phyloP scores from a whole-genome alignment of 495 filamentous ascomycete genomes.

The Lindgomyces ingoldianus region DNA sequence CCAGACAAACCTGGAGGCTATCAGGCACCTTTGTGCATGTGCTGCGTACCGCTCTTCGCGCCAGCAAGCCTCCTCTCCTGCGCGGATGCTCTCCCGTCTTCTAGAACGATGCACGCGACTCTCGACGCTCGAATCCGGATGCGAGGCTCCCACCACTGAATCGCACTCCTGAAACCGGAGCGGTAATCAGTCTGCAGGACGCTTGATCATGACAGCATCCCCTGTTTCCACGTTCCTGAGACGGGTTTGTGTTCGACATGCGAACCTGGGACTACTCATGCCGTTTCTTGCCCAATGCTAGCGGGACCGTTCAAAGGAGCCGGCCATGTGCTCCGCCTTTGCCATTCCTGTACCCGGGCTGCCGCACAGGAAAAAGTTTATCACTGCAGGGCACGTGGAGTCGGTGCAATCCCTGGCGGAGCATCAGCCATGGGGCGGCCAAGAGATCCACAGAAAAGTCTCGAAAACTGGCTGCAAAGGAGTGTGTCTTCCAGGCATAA shows the following conservation, averaged over 20 bases:
- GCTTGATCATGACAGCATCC: no score
- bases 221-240: neutral
- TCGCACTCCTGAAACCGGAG: constrained; percentile 23
- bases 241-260: neutral
- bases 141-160: no score
- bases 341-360: no score
- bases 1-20: no score
- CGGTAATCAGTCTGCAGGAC: neutral
- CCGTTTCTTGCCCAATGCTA: no score
- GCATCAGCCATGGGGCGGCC: constrained; percentile 17
- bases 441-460: constrained; percentile 27
- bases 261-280: no score
- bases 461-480: constrained; percentile 15
- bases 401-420: neutral
- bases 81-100: neutral
- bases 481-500: no score
- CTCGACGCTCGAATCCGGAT: neutral
- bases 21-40: no score
- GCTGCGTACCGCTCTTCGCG: neutral
- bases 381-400: neutral
- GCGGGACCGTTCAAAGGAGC: no score
- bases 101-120: constrained; percentile 8
- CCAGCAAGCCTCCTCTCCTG: no score
- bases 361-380: neutral
- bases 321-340: no score